Evolutionary conservation across 441 rosid genomes (phyloP).

Genomic region (Capsella rubella): DNA sequence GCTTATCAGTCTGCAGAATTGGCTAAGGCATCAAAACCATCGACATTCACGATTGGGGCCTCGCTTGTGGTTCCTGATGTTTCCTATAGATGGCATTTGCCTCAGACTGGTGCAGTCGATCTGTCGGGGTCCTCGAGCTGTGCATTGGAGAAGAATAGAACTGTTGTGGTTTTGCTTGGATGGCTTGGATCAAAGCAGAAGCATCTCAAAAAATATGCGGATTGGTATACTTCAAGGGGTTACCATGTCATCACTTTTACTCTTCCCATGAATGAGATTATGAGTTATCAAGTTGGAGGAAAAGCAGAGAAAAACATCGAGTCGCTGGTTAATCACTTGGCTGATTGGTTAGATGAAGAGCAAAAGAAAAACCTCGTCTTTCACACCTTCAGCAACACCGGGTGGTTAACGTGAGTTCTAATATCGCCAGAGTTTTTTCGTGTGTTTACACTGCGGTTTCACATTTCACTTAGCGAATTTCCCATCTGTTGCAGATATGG

Average conservation of each 20-base stretch:
- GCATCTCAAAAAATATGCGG: conserved; percentile 89
- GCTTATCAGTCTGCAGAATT: conserved; percentile 73
- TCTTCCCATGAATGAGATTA: conserved; percentile 82
- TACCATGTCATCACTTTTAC: conserved; percentile 93
- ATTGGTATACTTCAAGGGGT: conserved; percentile 91
- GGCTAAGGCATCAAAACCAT: conserved; percentile 68
- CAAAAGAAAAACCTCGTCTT: conserved; percentile 83
- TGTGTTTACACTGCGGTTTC: conserved; percentile 9
- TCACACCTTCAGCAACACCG: conserved; percentile 98
- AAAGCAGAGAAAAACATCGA: conserved; percentile 86
- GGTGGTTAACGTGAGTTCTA: conserved; percentile 86
- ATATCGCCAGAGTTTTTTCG: background rate
- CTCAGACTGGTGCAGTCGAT: conserved; percentile 65
- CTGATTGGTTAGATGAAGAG: conserved; percentile 93
- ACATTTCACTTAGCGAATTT: background rate
- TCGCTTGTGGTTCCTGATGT: conserved; percentile 62
- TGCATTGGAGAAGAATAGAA: conserved; percentile 67
- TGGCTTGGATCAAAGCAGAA: conserved; percentile 99
- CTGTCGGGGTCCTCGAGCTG: conserved; percentile 62
- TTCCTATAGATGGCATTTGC: conserved; percentile 92
- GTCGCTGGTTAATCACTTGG: conserved; percentile 83
- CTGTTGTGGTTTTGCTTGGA: conserved; percentile 90
- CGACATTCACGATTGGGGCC: conserved; percentile 39
- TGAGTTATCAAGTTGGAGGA: conserved; percentile 89
- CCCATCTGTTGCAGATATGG: conserved; percentile 66